These are phyloP conservation scores for Trypanosoma mega DNA, from an alignment of 208 protist species.

Conservation along the genomic window DNA sequence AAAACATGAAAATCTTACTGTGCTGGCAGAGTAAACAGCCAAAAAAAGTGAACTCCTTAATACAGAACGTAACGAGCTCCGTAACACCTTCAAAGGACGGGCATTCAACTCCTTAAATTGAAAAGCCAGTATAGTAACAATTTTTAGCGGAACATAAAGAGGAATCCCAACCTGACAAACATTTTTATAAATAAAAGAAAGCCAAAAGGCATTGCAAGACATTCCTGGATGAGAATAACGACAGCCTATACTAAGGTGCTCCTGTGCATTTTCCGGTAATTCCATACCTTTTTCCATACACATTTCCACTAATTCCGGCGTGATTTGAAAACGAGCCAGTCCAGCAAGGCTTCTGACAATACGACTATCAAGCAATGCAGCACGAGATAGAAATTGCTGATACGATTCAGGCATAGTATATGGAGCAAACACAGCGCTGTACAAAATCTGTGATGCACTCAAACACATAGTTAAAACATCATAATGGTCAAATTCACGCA, in stretches of 20 bases:
- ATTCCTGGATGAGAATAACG: slow-evolving; percentile 50
- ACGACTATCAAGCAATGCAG: slow-evolving; percentile 59
- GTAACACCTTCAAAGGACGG: slow-evolving; percentile 45
- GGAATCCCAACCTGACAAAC: slow-evolving; percentile 76
- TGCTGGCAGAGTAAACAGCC: slow-evolving; percentile 64
- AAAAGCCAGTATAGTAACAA: slow-evolving; percentile 54
- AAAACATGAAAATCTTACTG: slow-evolving; percentile 65
- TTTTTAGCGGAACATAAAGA: slow-evolving; percentile 72
- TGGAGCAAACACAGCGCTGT: slow-evolving; percentile 69
- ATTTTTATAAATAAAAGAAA: slow-evolving; percentile 52
- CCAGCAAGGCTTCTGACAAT: slow-evolving; percentile 61
- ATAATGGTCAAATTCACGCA: slow-evolving; percentile 74
- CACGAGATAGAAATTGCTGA: slow-evolving; percentile 61
- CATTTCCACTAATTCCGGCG: slow-evolving; percentile 68
- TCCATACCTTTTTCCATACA: slow-evolving; percentile 37
- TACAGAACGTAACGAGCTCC: slow-evolving; percentile 45
- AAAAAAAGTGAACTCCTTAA: slow-evolving; percentile 77
- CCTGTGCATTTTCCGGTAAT: slow-evolving; percentile 16
- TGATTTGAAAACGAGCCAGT: slow-evolving; percentile 50
- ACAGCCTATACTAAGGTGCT: slow-evolving; percentile 41
- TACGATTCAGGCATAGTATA: slow-evolving; percentile 76
- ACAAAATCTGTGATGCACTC: slow-evolving; percentile 75
- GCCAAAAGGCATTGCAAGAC: slow-evolving; percentile 65
- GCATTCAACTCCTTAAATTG: slow-evolving; percentile 54
- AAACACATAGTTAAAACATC: slow-evolving; percentile 81